Evolutionary conservation across 2,329 filamentous ascomycete genomes (phyloP).

Genomic region (Raffaelea arxii): DNA sequence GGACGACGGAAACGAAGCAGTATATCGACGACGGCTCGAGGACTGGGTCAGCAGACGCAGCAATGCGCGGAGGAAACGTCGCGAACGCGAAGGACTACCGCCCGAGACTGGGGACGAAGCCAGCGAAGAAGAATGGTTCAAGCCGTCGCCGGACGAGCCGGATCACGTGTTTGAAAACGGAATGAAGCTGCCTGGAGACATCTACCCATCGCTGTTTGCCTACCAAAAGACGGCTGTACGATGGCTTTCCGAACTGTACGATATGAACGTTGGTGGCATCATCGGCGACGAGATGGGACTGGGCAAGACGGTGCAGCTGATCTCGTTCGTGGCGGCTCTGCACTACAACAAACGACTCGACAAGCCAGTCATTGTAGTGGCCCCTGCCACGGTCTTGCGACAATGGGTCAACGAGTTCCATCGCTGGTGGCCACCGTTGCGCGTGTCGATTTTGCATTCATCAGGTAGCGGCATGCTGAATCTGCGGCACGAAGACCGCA

Average conservation of each 20-base stretch:
- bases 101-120: constrained; percentile 22
- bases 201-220: constrained; percentile 84
- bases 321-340: constrained; percentile 76
- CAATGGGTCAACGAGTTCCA: constrained; percentile 99
- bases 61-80: constrained; percentile 25
- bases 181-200: constrained; percentile 79
- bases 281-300: constrained; percentile 97
- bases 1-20: constrained; percentile 80
- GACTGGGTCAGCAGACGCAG: constrained; percentile 57
- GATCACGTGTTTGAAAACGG: constrained; percentile 68
- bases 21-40: constrained; percentile 66
- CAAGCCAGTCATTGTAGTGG: constrained; percentile 83
- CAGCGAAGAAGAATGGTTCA: constrained; percentile 62
- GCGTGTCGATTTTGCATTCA: constrained; percentile 89
- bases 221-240: constrained; percentile 97
- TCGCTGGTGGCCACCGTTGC: constrained; percentile 96
- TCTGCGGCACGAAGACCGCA: constrained; percentile 51
- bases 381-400: constrained; percentile 86
- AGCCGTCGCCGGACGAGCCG: constrained; percentile 72
- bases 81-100: constrained; percentile 24
- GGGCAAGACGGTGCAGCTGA: constrained; percentile 74
- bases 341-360: constrained; percentile 83
- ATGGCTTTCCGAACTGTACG: constrained; percentile 89
- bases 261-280: constrained; percentile 84
- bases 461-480: constrained; percentile 96